Percentiles rank a stretch among this genome's conserved stretches.
phyloP scores from a whole-genome alignment of 805 yeast genomes.

The Kuraishia ogatae region DNA sequence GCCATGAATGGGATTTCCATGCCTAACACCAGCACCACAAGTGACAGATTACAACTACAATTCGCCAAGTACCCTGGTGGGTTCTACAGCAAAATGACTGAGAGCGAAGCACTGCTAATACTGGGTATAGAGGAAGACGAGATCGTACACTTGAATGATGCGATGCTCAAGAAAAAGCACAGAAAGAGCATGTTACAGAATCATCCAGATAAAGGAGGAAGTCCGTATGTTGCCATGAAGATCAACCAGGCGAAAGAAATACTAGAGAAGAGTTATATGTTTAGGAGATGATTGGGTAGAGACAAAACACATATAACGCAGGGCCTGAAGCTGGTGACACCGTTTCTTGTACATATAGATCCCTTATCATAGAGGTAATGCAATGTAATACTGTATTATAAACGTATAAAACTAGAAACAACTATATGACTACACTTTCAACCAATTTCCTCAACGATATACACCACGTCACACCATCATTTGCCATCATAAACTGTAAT shows the following conservation, averaged over 20 bases:
- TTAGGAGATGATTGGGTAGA: constrained; percentile 16
- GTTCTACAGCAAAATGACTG: constrained; percentile 56
- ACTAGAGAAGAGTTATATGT: constrained; percentile 53
- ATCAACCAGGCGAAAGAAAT: constrained; percentile 81
- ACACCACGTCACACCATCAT: constrained; percentile 59
- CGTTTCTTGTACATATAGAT: no score
- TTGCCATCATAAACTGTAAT: constrained; percentile 46
- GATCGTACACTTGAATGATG: constrained; percentile 36
- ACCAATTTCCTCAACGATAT: constrained; percentile 53
- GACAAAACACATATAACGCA: no score
- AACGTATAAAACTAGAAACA: no score
- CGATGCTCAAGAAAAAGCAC: constrained; percentile 59
- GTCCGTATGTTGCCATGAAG: constrained; percentile 73
- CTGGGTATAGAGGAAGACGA: constrained; percentile 45
- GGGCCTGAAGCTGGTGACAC: no score
- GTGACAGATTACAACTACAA: constrained; percentile 12
- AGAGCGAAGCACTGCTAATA: constrained; percentile 61
- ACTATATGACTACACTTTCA: constrained; percentile 18
- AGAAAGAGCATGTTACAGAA: constrained; percentile 70
- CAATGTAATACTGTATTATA: no score
- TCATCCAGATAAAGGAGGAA: constrained; percentile 89
- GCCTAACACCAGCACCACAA: constrained; percentile 6
- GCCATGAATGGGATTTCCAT: constrained; percentile 25
- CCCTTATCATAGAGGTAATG: no score
- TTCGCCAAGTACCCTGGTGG: constrained; percentile 47